phyloP scores from a whole-genome alignment of 768 basidiomycete genomes.

The Lepiota brunneoincarnata region DNA sequence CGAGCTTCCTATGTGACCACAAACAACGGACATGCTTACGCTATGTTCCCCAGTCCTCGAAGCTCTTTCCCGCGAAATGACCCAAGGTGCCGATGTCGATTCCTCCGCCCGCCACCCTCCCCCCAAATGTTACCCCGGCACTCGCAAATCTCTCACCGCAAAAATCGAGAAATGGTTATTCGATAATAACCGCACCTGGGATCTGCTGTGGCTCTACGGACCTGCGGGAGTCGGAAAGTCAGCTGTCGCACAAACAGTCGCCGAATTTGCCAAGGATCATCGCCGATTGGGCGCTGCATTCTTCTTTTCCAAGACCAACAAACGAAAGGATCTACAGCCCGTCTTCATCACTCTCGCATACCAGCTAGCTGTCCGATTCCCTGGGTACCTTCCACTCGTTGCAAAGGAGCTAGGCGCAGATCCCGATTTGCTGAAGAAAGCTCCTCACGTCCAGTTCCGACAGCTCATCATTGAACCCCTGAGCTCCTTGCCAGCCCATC shows the following conservation, averaged over 20 bases:
- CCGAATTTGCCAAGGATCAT: background rate
- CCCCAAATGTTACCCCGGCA: background rate
- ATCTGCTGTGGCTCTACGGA: background rate
- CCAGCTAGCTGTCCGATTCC: background rate
- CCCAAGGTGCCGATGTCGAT: background rate
- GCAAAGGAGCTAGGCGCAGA: background rate
- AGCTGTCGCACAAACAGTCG: conserved; percentile 3
- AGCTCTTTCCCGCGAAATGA: background rate
- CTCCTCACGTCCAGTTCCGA: background rate
- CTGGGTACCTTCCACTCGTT: background rate
- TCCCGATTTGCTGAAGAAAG: background rate
- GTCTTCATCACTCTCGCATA: too few relatives aligned
- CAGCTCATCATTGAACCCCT: background rate
- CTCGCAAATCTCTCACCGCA: background rate
- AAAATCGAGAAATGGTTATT: background rate
- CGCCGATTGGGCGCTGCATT: background rate
- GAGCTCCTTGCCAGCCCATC: background rate
- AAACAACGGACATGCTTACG: too few relatives aligned
- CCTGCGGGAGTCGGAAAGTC: background rate
- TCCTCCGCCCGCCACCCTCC: conserved; percentile 1
- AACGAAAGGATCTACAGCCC: background rate
- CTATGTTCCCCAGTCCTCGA: too few relatives aligned
- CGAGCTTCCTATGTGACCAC: too few relatives aligned
- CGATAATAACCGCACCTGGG: background rate
- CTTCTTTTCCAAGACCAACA: background rate